phyloP scores from a whole-genome alignment of 1,139 yeast species.

The Entelexis paramagnoliae region DNA sequence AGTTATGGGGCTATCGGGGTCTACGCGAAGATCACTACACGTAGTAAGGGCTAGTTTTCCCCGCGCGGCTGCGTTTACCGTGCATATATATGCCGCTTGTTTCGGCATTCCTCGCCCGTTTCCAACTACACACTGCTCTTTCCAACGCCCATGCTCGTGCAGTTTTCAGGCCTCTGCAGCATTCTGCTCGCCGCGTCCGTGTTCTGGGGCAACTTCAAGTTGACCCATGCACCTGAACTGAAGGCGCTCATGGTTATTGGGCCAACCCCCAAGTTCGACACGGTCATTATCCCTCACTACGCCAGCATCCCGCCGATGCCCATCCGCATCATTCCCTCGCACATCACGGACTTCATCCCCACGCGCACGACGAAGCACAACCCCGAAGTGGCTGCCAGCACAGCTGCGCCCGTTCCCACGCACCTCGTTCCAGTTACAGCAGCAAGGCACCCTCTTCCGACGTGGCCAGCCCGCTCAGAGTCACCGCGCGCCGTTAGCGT shows the following conservation, averaged over 20 bases:
- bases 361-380: neutral
- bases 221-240: neutral
- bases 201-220: too few relatives aligned
- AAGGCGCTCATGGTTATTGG: neutral
- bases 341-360: neutral
- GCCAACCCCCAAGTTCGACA: neutral
- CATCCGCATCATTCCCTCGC: neutral
- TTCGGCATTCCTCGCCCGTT: neutral
- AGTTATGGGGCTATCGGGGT: neutral
- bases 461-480: too few relatives aligned
- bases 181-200: too few relatives aligned
- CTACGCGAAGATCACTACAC: neutral
- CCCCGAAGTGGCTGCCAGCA: too few relatives aligned
- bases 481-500: too few relatives aligned
- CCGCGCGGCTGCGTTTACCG: too few relatives aligned
- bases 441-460: too few relatives aligned
- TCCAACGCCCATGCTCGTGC: neutral
- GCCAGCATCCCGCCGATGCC: neutral
- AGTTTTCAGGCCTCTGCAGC: too few relatives aligned
- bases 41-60: neutral
- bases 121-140: neutral
- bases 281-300: neutral
- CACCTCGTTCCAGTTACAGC: too few relatives aligned
- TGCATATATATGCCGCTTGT: neutral
- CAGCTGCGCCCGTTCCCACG: too few relatives aligned